phyloP scores from a whole-genome alignment of 148 eudicot genomes.

The Rhododendron simsii region DNA sequence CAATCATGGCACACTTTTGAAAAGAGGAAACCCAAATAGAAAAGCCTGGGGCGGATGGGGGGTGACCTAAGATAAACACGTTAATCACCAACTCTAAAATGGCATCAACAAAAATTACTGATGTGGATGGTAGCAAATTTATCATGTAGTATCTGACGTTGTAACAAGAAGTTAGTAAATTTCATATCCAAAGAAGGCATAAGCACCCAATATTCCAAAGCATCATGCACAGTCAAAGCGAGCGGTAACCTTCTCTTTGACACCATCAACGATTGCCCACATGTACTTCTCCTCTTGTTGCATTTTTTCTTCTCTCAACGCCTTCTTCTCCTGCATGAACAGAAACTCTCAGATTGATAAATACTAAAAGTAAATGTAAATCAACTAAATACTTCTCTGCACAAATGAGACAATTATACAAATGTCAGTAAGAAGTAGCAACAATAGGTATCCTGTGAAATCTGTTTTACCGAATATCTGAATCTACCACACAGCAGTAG shows the following conservation, averaged over 20 bases:
- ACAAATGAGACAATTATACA: not conserved
- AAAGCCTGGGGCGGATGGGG: not conserved
- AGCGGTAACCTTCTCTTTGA: constrained; percentile 80
- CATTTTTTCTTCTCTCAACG: constrained; percentile 81
- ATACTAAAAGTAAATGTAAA: not conserved
- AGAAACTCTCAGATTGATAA: constrained; percentile 13
- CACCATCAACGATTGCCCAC: constrained; percentile 97
- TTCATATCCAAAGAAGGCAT: not conserved
- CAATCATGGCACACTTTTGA: not conserved
- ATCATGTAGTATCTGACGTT: not conserved
- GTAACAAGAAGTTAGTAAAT: not conserved
- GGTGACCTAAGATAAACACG: not conserved
- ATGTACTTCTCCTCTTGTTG: constrained; percentile 94
- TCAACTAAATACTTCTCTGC: not conserved
- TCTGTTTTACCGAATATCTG: not conserved
- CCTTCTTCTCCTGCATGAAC: constrained; percentile 88
- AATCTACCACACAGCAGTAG: not conserved
- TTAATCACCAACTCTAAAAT: not conserved
- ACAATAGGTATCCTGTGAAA: not conserved
- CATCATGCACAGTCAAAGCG: not conserved
- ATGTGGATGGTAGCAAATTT: not conserved
- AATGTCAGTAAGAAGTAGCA: not conserved
- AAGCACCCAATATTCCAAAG: not conserved
- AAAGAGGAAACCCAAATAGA: not conserved
- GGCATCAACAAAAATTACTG: not conserved